Evolutionary conservation across 176 grass and related monocot genomes (phyloP), one percentile per base, ranked within the genome.

Genomic region (Luzula sylvatica): DNA sequence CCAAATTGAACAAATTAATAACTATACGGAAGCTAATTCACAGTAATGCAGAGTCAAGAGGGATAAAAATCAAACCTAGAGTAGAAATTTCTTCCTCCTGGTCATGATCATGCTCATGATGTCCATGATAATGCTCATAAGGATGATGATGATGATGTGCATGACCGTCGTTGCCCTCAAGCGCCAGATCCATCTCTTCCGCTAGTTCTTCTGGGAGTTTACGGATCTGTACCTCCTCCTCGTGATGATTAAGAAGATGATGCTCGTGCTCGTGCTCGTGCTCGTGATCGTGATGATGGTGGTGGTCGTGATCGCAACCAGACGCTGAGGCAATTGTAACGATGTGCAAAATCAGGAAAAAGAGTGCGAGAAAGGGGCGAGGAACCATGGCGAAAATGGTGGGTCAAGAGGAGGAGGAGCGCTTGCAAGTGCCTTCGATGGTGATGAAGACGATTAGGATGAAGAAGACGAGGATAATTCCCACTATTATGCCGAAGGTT

Each of bases 151-250:
- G 32, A 23, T 55, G 35, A 15, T 56, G 65, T n/a, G n/a, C n/a
- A n/a, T n/a, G 30, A 35, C 5, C 5, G 0, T 58, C 75, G 21
- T 74, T 66, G 48, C 49, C 53, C 1, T 98, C 85, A 26, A 83
- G 42, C 51, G 64, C 72, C 81, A 98, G 92, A 98, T 98, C 81
- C 75, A 80, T 79, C 78, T 87, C 92, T 75, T 90, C 92, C 1
- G 85, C 85, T 53, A 98, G 52, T 73, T 98, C 92, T 67, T 98
- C 92, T 15, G 81, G 85, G 2, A 98, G 85, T 51, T 89, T 78
- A 53, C 20, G 65, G 17, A 21, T n/a, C 20, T 38, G 62, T 54
- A 49, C 74, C 68, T 86, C 89, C 73, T 89, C 67, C 23, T 18
- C 57, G 5, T 50, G 69, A 9, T 77, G 67, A 15, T 52, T 61